phyloP scores from a whole-genome alignment of 495 filamentous ascomycete species.

The Cetradonia linearis region DNA sequence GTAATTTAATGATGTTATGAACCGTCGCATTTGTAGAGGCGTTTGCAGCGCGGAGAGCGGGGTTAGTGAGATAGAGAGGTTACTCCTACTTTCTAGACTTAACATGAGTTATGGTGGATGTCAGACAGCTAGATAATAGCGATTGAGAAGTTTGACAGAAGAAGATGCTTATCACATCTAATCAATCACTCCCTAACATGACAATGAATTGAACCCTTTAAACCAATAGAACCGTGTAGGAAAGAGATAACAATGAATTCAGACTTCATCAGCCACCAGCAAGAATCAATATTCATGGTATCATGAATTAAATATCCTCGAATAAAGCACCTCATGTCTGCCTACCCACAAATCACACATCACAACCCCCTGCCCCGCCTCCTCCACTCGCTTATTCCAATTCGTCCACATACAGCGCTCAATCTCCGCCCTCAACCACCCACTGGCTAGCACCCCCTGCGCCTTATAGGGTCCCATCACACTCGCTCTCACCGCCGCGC shows the following conservation, averaged over 20 bases:
- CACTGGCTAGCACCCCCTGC: conserved; percentile 67
- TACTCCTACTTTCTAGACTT: neutral
- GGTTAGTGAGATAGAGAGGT: neutral
- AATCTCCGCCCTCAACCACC: conserved; percentile 51
- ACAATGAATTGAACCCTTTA: neutral
- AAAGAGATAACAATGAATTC: too few relatives aligned
- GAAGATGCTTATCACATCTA: neutral
- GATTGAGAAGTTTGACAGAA: neutral
- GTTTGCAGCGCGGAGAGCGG: neutral
- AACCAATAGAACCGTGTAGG: too few relatives aligned
- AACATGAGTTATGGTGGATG: neutral
- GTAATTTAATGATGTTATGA: neutral
- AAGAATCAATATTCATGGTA: too few relatives aligned
- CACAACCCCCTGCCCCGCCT: conserved; percentile 80
- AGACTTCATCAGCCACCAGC: too few relatives aligned
- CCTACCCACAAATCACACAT: conserved; percentile 90
- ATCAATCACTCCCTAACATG: neutral
- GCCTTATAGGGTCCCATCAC: conserved; percentile 91
- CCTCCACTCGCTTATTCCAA: conserved; percentile 48
- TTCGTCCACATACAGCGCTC: conserved; percentile 50
- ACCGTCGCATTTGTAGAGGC: neutral
- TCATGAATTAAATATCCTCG: conserved; percentile 85
- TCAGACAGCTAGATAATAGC: neutral
- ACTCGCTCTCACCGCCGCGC: conserved; percentile 78
- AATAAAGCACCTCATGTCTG: conserved; percentile 89